Base-by-base conservation (phyloP, 2,329 filamentous ascomycete genomes). In the Fusarium luffae region DNA sequence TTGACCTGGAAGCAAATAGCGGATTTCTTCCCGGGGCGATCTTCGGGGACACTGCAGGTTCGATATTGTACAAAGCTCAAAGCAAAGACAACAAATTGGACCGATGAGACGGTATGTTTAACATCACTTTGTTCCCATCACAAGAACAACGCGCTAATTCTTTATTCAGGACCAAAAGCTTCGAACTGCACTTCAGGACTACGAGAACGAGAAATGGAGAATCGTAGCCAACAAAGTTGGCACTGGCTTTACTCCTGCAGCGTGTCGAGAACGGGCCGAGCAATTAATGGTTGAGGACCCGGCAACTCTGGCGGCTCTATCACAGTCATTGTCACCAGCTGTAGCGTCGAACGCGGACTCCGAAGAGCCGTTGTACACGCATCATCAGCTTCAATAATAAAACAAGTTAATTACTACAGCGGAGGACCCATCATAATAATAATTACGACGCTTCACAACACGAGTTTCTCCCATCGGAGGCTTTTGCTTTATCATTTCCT, bases 1-100 rank as follows among this genome's bases (percentile, higher is more conserved):
- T 84, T 98, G 77, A 97, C 94, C 7, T 98, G 94, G 94, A 97
- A 97, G 82, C 94, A 98, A 84, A 98, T 98, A 76, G 93, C 94
- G 59, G 94, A 97, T 77, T 97, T 97, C 81, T 98, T 98, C 74
- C 94, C 94, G 1, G 94, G 94, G 3, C 86, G 94, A 61, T 96
- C 93, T 62, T 97, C 93, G 47, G 94, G 94, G 19, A 97, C 94
- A 30, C 82, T 98, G 66, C 94, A 98, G 80, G 94, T 98, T 57
- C 90, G 94, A 37, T 98, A 98, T 79, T 98, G 94, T 78, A 97
- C 94, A 44, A 97, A 97, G 81, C 84, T 97, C 54, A 97, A 97
- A 82, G 94, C 93, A 16, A 97, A 97, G 83, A 94, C 92, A 41
- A 97, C 93, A 14, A 89, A 93, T 75, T 98, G 94, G 94, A 97